phyloP scores from a whole-genome alignment of 495 filamentous ascomycete genomes.

The Pseudomonodictys pantanalensis region DNA sequence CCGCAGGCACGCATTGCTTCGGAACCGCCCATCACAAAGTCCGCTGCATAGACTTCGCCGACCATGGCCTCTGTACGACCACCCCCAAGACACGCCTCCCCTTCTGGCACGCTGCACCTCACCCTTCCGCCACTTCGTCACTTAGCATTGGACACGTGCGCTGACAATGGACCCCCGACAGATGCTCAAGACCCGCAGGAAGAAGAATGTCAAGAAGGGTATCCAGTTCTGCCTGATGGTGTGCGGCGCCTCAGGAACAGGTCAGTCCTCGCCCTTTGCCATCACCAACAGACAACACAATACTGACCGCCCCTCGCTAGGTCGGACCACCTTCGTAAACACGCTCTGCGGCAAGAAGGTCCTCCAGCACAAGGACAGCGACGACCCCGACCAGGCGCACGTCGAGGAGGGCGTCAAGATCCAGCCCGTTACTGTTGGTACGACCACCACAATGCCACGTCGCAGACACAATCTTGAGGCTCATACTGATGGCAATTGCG shows the following conservation, averaged over 20 bases:
- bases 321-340: conserved; percentile 98
- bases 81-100: conserved; percentile 14
- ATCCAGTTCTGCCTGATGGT: conserved; percentile 99
- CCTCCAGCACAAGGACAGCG: conserved; percentile 79
- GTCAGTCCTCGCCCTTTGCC: conserved; percentile 52
- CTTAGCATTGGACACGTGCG: conserved; percentile 31
- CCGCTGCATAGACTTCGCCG: conserved; percentile 4
- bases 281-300: background rate
- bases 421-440: conserved; percentile 97
- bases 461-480: background rate
- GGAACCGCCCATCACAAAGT: background rate
- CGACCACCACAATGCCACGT: background rate
- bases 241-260: conserved; percentile 96
- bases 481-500: conserved; percentile 48
- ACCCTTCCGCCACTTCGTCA: conserved; percentile 8
- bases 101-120: conserved; percentile 11
- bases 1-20: background rate
- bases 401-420: conserved; percentile 95
- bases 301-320: conserved; percentile 46
- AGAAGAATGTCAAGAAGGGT: conserved; percentile 99
- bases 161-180: conserved; percentile 24
- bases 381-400: conserved; percentile 84
- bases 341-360: conserved; percentile 96
- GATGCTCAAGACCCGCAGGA: conserved; percentile 84
- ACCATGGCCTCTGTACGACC: conserved; percentile 31